Evolutionary conservation across 257 asterid species (phyloP), one percentile per base, ranked within the genome.

Genomic region (Capsicum baccatum): DNA sequence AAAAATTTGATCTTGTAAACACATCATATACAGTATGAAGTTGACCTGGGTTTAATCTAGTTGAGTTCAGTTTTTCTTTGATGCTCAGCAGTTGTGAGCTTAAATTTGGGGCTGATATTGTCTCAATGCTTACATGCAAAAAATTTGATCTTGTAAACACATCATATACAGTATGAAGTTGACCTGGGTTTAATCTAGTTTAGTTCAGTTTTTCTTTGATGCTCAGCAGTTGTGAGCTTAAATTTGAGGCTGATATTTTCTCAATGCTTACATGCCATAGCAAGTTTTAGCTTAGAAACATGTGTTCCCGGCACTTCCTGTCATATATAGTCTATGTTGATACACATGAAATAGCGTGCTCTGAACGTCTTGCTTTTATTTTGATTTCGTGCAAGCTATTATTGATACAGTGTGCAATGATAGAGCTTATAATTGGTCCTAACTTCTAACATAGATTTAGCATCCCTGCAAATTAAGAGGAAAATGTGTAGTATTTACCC

Each of bases 401-500:
- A 9, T 71, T 71, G 33, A 7, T 47, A 47, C 42, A 4, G 12
- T 73, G 39, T 12, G 19, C 42, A 19, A 13, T 50, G 39, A 73
- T 12, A 48, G 17, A 73, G n/a, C 12, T 48, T 73, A 19, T 73
- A 73, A 48, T 48, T 73, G 80, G 13, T 73, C 60, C 60, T 48
- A 73, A 21, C 12, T 73, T 60, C 60, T 48, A 73, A 21, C 60
- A 47, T 73, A 47, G 42, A 44, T 44, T 44, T 71, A 44, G 17
- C 79, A 47, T 44, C 37, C 79, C 37, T 44, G 79, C 79, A 71
- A 71, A 44, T 71, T 17, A 71, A 44, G 57, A 47, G 60, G 19
- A 73, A 44, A 73, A 73, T 73, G 80, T 48, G 39, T 48, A 48
- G 44, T 73, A 48, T 48, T 50, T 12, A 67, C 80, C 80, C 42